A percentile compares a stretch with the other conserved stretches of the same genome.
Evolutionary conservation across 148 eudicot species (phyloP).

Genomic region (Euryodendron excelsum): DNA sequence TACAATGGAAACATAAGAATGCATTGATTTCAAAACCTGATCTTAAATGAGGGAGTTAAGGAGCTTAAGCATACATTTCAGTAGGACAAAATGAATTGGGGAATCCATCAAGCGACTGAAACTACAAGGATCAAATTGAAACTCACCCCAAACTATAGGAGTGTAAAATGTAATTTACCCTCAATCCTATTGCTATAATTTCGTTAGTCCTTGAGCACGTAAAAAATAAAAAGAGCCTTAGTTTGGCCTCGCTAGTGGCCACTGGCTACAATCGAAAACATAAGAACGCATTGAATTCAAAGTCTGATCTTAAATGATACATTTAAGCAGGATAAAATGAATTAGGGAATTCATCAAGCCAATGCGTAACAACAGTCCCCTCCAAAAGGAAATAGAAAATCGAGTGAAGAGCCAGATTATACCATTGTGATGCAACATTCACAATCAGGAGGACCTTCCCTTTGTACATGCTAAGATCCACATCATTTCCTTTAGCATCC

Average conservation of each 20-base stretch:
- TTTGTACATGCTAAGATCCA: conserved; percentile 44
- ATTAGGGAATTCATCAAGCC: not conserved
- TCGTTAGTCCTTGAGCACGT: no score
- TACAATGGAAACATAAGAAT: not conserved
- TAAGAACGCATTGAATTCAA: not conserved
- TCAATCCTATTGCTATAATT: no score
- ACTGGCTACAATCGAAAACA: not conserved
- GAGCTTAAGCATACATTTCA: no score
- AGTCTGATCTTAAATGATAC: not conserved
- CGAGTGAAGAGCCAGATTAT: conserved; percentile 5
- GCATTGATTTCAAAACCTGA: not conserved
- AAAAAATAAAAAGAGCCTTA: not conserved
- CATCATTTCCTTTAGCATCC: conserved; percentile 48
- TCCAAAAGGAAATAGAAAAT: not conserved
- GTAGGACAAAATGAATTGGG: no score
- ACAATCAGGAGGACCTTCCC: conserved; percentile 52
- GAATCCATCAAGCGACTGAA: not conserved
- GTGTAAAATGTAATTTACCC: no score
- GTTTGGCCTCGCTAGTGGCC: not conserved
- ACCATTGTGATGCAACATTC: conserved; percentile 58
- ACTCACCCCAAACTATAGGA: no score
- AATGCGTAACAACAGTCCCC: not conserved
- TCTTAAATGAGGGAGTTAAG: not conserved
- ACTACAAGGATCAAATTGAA: no score
- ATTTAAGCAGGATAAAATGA: no score